Evolutionary conservation across 192 early-diverging fungal species (phyloP).

Genomic region (Chytriomyces sp.): DNA sequence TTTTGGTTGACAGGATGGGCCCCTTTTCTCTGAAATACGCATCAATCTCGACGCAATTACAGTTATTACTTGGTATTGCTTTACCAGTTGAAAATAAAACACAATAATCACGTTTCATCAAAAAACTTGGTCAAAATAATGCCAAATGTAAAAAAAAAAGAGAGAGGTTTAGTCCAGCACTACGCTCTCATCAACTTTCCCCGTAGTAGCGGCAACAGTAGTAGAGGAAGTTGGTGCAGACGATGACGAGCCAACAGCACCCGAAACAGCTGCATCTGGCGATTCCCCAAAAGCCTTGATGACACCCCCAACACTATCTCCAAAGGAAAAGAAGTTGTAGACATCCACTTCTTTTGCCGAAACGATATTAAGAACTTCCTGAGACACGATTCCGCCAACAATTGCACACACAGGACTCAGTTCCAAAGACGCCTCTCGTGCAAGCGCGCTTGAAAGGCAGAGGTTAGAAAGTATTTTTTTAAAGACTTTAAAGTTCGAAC

Average conservation of each 20-base stretch:
- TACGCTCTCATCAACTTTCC: no score
- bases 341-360: conserved; percentile 82
- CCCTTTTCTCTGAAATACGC: conserved; percentile 29
- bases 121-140: no score
- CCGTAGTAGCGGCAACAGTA: no score
- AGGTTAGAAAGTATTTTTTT: not conserved
- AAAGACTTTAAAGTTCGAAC: not conserved
- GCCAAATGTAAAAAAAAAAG: no score
- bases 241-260: no score
- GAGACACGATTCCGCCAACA: conserved; percentile 85
- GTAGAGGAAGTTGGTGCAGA: no score
- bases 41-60: no score
- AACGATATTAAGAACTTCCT: conserved; percentile 88
- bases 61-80: no score
- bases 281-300: not conserved
- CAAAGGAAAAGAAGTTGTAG: conserved; percentile 74
- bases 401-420: conserved; percentile 81
- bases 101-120: no score
- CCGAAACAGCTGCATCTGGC: no score
- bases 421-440: conserved; percentile 63
- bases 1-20: conserved; percentile 40
- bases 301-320: conserved; percentile 17
- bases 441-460: conserved; percentile 50
- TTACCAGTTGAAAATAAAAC: no score
- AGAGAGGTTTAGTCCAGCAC: no score